Percentiles rank a stretch among this genome's conserved stretches.
Evolutionary conservation across 1,284 basidiomycete species (phyloP).

Genomic region (Erythrobasidium hasegawianum): DNA sequence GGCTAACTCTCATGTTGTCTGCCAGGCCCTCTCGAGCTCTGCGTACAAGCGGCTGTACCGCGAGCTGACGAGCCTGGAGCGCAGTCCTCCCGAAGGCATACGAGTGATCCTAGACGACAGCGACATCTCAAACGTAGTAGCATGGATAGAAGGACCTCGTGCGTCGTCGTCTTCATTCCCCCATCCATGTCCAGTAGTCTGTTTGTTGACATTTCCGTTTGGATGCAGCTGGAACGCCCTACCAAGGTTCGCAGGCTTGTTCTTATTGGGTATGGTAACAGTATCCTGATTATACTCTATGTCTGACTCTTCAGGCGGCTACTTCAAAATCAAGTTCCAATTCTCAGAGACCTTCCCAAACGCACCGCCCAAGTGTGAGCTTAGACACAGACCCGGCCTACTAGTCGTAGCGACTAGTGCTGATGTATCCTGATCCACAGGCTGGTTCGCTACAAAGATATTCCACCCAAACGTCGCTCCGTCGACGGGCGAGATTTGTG

Average conservation of each 20-base stretch:
- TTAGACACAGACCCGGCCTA: no score
- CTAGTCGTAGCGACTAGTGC: no score
- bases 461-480: constrained; percentile 91
- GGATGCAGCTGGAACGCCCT: constrained; percentile 74
- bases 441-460: constrained; percentile 85
- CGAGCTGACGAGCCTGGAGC: constrained; percentile 31
- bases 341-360: constrained; percentile 74
- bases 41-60: constrained; percentile 29
- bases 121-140: constrained; percentile 27
- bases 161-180: not conserved
- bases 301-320: constrained; percentile 70
- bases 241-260: constrained; percentile 55
- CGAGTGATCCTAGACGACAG: constrained; percentile 24
- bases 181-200: no score
- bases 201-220: constrained; percentile 9
- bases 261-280: no score
- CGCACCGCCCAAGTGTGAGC: constrained; percentile 84
- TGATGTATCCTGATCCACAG: no score
- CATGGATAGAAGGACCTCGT: constrained; percentile 32
- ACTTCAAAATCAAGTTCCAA: constrained; percentile 79
- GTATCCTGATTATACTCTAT: not conserved
- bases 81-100: constrained; percentile 34
- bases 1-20: no score
- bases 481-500: constrained; percentile 81
- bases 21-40: constrained; percentile 16